A percentile compares a stretch with the other conserved stretches of the same genome.
These are phyloP conservation scores for Russula vinacea DNA, from an alignment of 768 basidiomycete species.

Conservation along the genomic window DNA sequence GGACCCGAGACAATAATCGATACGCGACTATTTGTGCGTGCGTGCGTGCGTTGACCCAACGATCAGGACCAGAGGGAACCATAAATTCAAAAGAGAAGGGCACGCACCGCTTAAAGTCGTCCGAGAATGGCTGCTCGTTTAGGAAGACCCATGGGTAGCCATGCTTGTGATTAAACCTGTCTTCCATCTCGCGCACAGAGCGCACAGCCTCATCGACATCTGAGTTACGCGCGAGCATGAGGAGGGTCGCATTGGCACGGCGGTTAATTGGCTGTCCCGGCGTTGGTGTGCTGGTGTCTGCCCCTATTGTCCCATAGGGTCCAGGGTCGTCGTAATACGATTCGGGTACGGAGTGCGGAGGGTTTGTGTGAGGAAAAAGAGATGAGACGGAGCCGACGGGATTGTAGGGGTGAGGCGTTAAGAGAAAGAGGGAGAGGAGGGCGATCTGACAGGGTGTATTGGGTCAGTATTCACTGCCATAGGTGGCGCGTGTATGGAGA, in stretches of 20 bases:
- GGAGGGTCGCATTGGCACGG: slow-evolving; percentile 37
- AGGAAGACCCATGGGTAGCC: slow-evolving; percentile 87
- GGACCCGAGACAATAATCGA: slow-evolving; percentile 35
- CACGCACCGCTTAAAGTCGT: slow-evolving; percentile 65
- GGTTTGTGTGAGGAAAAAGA: not conserved
- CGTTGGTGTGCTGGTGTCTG: not conserved
- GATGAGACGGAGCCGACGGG: not conserved
- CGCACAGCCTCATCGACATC: slow-evolving; percentile 56
- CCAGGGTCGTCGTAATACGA: not conserved
- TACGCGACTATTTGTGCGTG: slow-evolving; percentile 33
- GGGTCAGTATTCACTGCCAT: not conserved
- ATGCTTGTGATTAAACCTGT: slow-evolving; percentile 77
- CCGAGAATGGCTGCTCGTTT: slow-evolving; percentile 77
- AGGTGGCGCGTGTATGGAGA: not conserved
- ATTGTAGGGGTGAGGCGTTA: not conserved
- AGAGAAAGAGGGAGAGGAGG: not conserved
- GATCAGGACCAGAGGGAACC: not conserved
- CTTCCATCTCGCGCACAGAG: slow-evolving; percentile 77
- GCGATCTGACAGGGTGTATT: not conserved
- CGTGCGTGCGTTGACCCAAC: not conserved
- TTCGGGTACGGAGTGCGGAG: not conserved
- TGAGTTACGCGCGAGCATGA: slow-evolving; percentile 62
- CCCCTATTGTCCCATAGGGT: not conserved
- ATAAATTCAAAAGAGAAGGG: not conserved
- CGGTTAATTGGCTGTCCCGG: not conserved